Percentiles rank a stretch among this genome's conserved stretches.
phyloP scores from a whole-genome alignment of 306 rosid genomes.

The Sicyos edulis region DNA sequence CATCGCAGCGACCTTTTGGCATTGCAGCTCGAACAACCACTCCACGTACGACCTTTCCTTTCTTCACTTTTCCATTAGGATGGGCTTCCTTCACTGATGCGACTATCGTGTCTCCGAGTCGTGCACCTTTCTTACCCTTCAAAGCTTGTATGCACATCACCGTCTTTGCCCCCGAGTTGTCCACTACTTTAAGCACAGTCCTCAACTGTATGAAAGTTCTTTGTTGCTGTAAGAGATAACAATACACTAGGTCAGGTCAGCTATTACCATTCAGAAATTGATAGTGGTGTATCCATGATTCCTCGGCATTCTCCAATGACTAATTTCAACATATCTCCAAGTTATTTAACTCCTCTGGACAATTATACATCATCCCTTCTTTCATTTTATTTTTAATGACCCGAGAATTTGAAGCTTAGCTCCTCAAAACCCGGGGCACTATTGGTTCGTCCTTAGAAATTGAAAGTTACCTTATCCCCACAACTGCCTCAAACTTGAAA shows the following conservation, averaged over 20 bases:
- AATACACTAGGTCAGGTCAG: neutral
- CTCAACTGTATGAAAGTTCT: slow-evolving; percentile 90
- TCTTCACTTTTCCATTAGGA: slow-evolving; percentile 77
- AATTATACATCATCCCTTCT: neutral
- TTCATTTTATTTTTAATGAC: too few relatives aligned
- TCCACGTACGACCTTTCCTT: slow-evolving; percentile 59
- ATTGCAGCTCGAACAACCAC: slow-evolving; percentile 69
- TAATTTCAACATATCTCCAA: neutral
- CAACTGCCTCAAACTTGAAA: too few relatives aligned
- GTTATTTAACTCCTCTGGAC: neutral
- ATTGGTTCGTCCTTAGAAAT: too few relatives aligned
- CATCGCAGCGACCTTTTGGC: slow-evolving; percentile 74
- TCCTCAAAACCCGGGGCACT: too few relatives aligned
- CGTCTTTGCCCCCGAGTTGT: slow-evolving; percentile 77
- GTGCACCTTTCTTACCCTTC: slow-evolving; percentile 85
- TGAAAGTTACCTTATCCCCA: too few relatives aligned
- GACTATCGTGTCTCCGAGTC: slow-evolving; percentile 77
- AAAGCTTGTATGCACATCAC: slow-evolving; percentile 91
- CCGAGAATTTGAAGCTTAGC: too few relatives aligned
- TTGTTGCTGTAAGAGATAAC: slow-evolving; percentile 45
- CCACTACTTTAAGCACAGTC: slow-evolving; percentile 87
- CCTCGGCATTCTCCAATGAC: neutral
- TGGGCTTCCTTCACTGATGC: slow-evolving; percentile 93
- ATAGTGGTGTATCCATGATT: neutral
- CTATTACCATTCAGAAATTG: neutral